phyloP scores from a whole-genome alignment of 768 basidiomycete species.

The Mycena crocata region DNA sequence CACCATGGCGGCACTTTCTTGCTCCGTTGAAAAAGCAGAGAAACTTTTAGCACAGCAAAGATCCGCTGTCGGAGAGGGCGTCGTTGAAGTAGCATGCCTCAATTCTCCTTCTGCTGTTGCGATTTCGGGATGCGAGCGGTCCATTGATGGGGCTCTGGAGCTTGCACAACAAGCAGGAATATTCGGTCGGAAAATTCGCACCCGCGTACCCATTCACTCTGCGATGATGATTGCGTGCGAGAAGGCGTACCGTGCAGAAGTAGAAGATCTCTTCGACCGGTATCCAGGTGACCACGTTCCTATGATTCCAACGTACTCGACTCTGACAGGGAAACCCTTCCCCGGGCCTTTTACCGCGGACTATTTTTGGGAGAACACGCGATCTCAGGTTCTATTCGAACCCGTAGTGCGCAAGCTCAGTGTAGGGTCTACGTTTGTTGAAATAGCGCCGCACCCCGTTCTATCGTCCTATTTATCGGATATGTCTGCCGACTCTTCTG shows the following conservation, averaged over 20 bases:
- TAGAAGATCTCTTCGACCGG: constrained; percentile 48
- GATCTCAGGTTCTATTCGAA: constrained; percentile 45
- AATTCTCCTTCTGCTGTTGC: constrained; percentile 53
- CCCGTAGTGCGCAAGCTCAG: constrained; percentile 37
- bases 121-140: constrained; percentile 46
- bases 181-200: constrained; percentile 50
- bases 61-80: constrained; percentile 11
- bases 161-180: constrained; percentile 42
- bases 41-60: constrained; percentile 36
- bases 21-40: constrained; percentile 43
- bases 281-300: constrained; percentile 44
- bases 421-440: constrained; percentile 38
- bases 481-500: constrained; percentile 10
- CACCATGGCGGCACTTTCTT: constrained; percentile 58
- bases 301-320: constrained; percentile 49
- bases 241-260: constrained; percentile 39
- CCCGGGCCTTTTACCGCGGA: constrained; percentile 35
- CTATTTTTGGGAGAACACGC: constrained; percentile 49
- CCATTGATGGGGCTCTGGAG: constrained; percentile 46
- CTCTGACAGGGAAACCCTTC: constrained; percentile 42
- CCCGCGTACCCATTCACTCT: constrained; percentile 54
- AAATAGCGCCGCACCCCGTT: constrained; percentile 49
- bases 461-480: constrained; percentile 41
- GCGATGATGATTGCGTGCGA: constrained; percentile 51
- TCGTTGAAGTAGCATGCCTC: constrained; percentile 55